Base-by-base conservation (phyloP, 2,329 filamentous ascomycete species). In the Colletotrichum spaethianum region DNA sequence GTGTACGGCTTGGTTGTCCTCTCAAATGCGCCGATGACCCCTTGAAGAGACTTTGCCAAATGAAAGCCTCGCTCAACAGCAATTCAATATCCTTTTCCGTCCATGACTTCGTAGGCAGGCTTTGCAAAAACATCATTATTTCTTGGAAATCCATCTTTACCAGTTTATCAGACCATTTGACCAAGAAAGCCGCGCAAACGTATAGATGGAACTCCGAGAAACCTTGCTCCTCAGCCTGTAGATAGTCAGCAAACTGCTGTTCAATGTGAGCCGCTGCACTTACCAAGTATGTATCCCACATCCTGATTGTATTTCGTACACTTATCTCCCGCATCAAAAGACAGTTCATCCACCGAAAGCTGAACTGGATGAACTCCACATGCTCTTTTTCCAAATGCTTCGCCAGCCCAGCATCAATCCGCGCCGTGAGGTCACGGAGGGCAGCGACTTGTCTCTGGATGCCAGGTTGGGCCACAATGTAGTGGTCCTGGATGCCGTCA, bases 221-320 rank as follows among this genome's bases (percentile, higher is more conserved):
- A 60, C 96, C 97, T 84, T 98, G 95, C 79, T 98, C 96, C 87
- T 99, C 97, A 60, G 96, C 95, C 96, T 98, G 76, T 20, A 23
- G 61, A 70, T 5, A 26, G 60, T 74, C 50, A 73, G 67, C 20
- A 12, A 33, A 12, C 36, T 60, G 23, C 31, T 4, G 9, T 11
- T 52, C 6, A 5, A 5, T 4, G 6, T 9, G 33, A 14, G 48
- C 33, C 28, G 36, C 50, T 16, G 36, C 63, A 83, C 91, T 80
- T 86, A 98, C 96, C 85, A 99, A 90, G 84, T 99, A 99, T 33
- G 96, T 99, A 82, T 99, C 96, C 96, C 96, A 99, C 96, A 99
- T 99, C 76, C 96, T 89, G 75, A 99, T 97, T 0, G 95, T 98
- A 80, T 98, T 98, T 81, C 92, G 94, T 69, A 99, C 96, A 80